Evolutionary conservation across 1,284 basidiomycete species (phyloP), one percentile per base, ranked within the genome.

Genomic region (Cerioporus squamosus): DNA sequence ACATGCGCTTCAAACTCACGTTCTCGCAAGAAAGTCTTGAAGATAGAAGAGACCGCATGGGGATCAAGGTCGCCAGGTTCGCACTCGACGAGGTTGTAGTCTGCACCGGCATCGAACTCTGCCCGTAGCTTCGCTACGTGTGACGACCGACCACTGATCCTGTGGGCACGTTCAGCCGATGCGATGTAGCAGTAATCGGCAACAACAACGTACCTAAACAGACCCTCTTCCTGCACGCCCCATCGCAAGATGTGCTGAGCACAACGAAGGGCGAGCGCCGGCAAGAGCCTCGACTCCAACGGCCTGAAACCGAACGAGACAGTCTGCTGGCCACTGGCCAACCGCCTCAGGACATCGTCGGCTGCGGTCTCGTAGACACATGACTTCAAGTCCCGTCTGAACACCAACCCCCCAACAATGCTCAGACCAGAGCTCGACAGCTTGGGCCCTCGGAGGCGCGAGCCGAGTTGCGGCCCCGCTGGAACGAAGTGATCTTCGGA

Each of bases 41-140:
- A 92, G 44, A 91, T 79, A 39, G 93, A 93, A 33, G 95, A 88
- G 15, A 98, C 94, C 1, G 94, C 92, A 70, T 97, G 94, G 38
- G 94, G 94, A 71, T 97, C 94, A 31, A 97, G 76, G 67, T 96
- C 93, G 17, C 89, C 85, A 23, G 93, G 92, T 46, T 84, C 82
- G 65, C 86, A 90, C 62, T 85, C 82, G 26, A 79, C 75, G 75
- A 97, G 82, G 69, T 94, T 88, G 67, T 88, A 92, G 75, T 97
- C 94, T 50, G 88, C 90, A 53, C 94, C 94, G 23, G 85, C 84
- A 72, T 96, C 94, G 72, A 96, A 97, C 71, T 95, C 93, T 23
- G 81, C 78, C 42, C 91, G 81, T 62, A 97, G 72, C 67, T 85
- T 88, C 10, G 82, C 75, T 31, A 94, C 81, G 75, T 96, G 94